These are phyloP conservation scores for Diplotaxis tenuifolia DNA, from an alignment of 345 rosid genomes.

Conservation along the genomic window DNA sequence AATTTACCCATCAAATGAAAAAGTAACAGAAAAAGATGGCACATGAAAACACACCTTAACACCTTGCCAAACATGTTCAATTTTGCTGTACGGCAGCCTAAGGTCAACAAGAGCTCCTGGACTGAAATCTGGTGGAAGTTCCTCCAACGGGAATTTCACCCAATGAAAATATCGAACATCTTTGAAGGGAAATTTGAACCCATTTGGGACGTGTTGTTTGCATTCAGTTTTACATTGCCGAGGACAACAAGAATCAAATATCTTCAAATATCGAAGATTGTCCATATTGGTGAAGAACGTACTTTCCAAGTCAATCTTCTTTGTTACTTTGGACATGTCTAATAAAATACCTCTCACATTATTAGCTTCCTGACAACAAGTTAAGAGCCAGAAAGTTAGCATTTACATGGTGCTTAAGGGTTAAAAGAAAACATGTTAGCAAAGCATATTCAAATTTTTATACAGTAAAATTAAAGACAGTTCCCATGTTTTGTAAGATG, in stretches of 20 bases:
- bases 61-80: constrained; percentile 1
- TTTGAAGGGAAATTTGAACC: not conserved
- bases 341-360: constrained; percentile 3
- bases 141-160: not conserved
- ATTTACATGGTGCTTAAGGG: too few species aligned
- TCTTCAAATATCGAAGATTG: not conserved
- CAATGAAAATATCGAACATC: not conserved
- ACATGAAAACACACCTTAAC: not conserved
- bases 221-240: not conserved
- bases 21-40: not conserved
- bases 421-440: not conserved
- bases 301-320: not conserved
- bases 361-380: not conserved
- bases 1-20: not conserved
- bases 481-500: too few species aligned
- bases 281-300: not conserved
- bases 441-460: not conserved
- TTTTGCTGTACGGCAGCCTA: not conserved
- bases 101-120: constrained; percentile 7
- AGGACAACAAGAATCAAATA: not conserved
- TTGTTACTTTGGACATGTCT: not conserved
- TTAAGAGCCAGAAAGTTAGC: too few species aligned
- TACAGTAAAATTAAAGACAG: too few species aligned
- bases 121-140: constrained; percentile 12
- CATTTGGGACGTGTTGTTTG: not conserved